Evolutionary conservation across 805 yeast genomes (phyloP), one percentile per base, ranked within the genome.

Genomic region (Wickerhamomyces alni): DNA sequence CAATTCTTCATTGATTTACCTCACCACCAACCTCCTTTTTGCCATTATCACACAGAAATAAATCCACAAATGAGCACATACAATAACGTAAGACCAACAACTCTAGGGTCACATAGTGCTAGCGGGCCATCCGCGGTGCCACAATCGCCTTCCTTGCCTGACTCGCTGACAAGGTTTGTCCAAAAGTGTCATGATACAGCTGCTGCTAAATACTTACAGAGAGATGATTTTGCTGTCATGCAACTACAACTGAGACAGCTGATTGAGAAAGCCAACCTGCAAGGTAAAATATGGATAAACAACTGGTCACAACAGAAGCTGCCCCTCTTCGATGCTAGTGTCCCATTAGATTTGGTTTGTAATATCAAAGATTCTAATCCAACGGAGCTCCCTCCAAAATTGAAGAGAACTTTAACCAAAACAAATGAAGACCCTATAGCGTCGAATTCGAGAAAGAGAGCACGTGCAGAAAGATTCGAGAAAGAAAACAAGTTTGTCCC

Each of bases 401-500:
- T 32, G 13, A 26, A 28, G 18, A 29, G 26, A 18, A n/a, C n/a
- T n/a, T n/a, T n/a, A n/a, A n/a, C n/a, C n/a, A 22, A 12, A 22
- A 8, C 12, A 8, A 36, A 38, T 11, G 46, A 35, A 16, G 54
- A 50, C 29, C 43, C 37, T 15, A 37, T 48, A 44, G 45, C 46
- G 2, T 59, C 61, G 10, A 45, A 38, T 5, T 55, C 50, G 9
- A 58, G 60, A 44, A 58, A 62, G 40, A 57, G 45, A 28, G 54
- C 50, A 30, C 58, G 71, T 30, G 62, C 66, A 9, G 61, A 61
- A 39, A 55, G 66, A 42, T 66, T 66, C 45, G 61, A 60, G 27
- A 49, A 43, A 30, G 59, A 47, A 37, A 22, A 45, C 22, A 42
- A 35, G 19, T 37, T 22, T 18, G 35, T 34, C 11, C 45, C 43